Base-by-base conservation (phyloP, 129 eudicot species). In the Flaveria brownii region DNA sequence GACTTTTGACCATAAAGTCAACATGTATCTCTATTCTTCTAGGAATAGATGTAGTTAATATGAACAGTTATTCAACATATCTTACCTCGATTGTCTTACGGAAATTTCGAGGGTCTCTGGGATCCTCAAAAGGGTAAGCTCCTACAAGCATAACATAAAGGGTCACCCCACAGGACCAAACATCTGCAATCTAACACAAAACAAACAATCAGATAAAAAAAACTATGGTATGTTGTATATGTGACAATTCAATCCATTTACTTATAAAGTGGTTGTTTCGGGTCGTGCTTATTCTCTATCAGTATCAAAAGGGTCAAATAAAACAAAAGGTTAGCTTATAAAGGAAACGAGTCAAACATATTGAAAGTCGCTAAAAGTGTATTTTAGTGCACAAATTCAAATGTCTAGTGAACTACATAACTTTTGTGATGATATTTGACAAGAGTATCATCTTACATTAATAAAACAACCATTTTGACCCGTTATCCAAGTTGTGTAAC, bases 161-260 rank as follows among this genome's bases (percentile, higher is more conserved):
- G 45, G 92, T 88, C 84, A 88, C 92, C 11, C 92, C 92, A 71
- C 89, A 82, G n/a, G 92, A 88, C 92, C 92, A 88, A 72, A 88
- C 92, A 85, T 88, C 92, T 74, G 92, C 89, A 85, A 85, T 85
- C 92, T 88, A 81, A 71, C 77, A 42, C 9, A 64, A 69, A 63
- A 54, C 41, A 45, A 30, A 41, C 1, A 39, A 75, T 70, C 36
- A 76, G 61, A 70, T 26, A 75, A 76, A 28, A 28, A 20, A 28
- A 71, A 33, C 14, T 28, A 20, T 14, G 18, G 12, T 18, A 18
- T 52, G 26, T 42, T 52, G 23, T 30, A 62, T 14, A n/a, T 30
- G 12, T 63, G 22, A 20, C 45, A 14, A 30, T 30, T 63, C 12
- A 18, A 30, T 13, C 22, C 68, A 0, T 14, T 63, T 63, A 63